Conservation (phyloP, 176 grass and related monocot species). For the Triticum timopheevii region DNA sequence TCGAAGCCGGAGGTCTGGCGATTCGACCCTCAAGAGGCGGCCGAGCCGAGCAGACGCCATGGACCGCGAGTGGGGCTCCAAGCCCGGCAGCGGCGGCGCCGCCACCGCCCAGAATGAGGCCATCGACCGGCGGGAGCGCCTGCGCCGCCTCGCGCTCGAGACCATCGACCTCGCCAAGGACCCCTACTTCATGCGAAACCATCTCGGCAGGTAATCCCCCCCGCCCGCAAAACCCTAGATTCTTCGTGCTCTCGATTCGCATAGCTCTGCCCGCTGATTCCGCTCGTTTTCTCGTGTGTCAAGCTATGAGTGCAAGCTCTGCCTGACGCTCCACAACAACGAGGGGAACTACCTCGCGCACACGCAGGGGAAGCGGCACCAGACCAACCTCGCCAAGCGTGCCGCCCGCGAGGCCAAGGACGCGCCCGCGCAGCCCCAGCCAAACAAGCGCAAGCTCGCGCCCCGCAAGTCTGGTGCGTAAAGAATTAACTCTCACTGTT, state of each 20-base stretch:
- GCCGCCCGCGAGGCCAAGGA: slow-evolving; percentile 95
- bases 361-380: slow-evolving; percentile 96
- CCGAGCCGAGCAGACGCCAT: slow-evolving; percentile 45
- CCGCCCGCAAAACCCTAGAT: slow-evolving; percentile 29
- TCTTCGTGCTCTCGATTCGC: not conserved
- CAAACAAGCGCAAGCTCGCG: slow-evolving; percentile 87
- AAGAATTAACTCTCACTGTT: not conserved
- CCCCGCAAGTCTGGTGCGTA: slow-evolving; percentile 78
- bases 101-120: slow-evolving; percentile 93
- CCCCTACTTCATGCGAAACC: slow-evolving; percentile 99
- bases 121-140: slow-evolving; percentile 91
- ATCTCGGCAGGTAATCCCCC: slow-evolving; percentile 69
- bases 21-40: not conserved
- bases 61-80: slow-evolving; percentile 97
- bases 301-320: slow-evolving; percentile 96
- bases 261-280: slow-evolving; percentile 7
- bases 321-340: slow-evolving; percentile 96
- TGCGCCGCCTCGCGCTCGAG: slow-evolving; percentile 91
- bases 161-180: slow-evolving; percentile 99
- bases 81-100: slow-evolving; percentile 90
- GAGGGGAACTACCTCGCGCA: slow-evolving; percentile 97
- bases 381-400: slow-evolving; percentile 96
- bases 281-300: not conserved
- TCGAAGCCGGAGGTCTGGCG: not conserved
- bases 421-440: slow-evolving; percentile 85